Base-by-base conservation (phyloP, 495 filamentous ascomycete species). In the Xanthoparmelia taractica region DNA sequence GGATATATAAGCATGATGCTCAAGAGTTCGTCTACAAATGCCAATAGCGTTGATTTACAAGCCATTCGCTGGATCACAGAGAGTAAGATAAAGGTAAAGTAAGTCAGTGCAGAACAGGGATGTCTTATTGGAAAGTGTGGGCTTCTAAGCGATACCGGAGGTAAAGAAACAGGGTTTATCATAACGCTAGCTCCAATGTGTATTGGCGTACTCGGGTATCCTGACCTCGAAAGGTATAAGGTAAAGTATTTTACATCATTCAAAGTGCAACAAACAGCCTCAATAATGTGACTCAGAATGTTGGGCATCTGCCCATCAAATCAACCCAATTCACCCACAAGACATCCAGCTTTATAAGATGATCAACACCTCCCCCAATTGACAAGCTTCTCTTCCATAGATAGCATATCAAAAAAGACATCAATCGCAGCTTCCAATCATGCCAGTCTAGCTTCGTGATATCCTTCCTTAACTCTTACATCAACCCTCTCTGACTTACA, bases 91-190 rank as follows among this genome's bases (percentile, higher is more conserved):
- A 36, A 5, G 10, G 10, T 36, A 36, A 36, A 5, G 34, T 36
- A 15, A 25, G n/a, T 23, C 23, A 6, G n/a, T 47, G 0, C 15
- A 1, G 37, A 57, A 20, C 33, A 29, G 31, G 5, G 4, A 10
- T 57, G 55, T 29, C 8, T 50, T 50, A 36, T 36, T 36, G 34
- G 4, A 36, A 10, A 36, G 34, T 36, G 34, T 52, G 25, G 11
- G 10, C 23, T 50, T 29, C 15, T 10, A 13, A 58, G 61, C 61
- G 61, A 63, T 57, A 63, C 58, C 61, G 61, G 61, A 54, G 13
- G 40, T 40, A 7, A 38, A 58, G 54, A 43, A 58, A 36, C 12
- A 36, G 6, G 34, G 27, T 40, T 45, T 6, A 38, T 23, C 23
- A 4, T 58, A 25, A 34, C 23, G 34, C 36, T 58, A 41, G 56